phyloP scores from a whole-genome alignment of 495 filamentous ascomycete genomes.

The Cairneyella variabilis region DNA sequence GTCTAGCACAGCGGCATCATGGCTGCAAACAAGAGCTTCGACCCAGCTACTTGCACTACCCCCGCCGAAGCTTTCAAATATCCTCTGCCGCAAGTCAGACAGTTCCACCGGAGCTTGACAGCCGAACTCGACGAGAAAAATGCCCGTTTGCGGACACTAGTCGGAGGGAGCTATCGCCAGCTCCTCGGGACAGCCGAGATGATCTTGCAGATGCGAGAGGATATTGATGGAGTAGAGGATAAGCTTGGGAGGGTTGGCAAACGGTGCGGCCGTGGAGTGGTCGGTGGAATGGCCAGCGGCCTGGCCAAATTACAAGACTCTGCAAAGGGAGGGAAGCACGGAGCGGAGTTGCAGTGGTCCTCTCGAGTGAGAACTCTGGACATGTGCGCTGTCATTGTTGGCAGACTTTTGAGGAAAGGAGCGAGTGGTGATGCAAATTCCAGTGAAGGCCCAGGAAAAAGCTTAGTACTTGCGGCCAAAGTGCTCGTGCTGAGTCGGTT shows the following conservation, averaged over 20 bases:
- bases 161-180: constrained; percentile 91
- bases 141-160: constrained; percentile 82
- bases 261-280: constrained; percentile 68
- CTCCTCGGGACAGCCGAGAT: constrained; percentile 88
- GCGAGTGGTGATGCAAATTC: neutral
- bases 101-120: constrained; percentile 51
- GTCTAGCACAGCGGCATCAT: too few relatives aligned
- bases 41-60: constrained; percentile 15
- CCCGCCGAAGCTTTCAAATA: constrained; percentile 24
- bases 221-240: constrained; percentile 70
- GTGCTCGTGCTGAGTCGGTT: constrained; percentile 73
- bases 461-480: constrained; percentile 68
- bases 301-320: constrained; percentile 51
- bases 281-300: constrained; percentile 66
- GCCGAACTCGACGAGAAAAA: constrained; percentile 69
- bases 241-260: constrained; percentile 67
- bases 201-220: constrained; percentile 81
- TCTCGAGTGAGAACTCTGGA: constrained; percentile 39
- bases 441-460: constrained; percentile 46
- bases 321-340: constrained; percentile 39
- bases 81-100: constrained; percentile 58
- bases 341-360: constrained; percentile 17
- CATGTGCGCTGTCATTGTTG: constrained; percentile 36
- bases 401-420: constrained; percentile 27
- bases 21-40: constrained; percentile 21